A percentile compares a stretch with the other conserved stretches of the same genome.
These are phyloP conservation scores for Neurospora cerealis DNA, from an alignment of 495 filamentous ascomycete species.

Conservation along the genomic window DNA sequence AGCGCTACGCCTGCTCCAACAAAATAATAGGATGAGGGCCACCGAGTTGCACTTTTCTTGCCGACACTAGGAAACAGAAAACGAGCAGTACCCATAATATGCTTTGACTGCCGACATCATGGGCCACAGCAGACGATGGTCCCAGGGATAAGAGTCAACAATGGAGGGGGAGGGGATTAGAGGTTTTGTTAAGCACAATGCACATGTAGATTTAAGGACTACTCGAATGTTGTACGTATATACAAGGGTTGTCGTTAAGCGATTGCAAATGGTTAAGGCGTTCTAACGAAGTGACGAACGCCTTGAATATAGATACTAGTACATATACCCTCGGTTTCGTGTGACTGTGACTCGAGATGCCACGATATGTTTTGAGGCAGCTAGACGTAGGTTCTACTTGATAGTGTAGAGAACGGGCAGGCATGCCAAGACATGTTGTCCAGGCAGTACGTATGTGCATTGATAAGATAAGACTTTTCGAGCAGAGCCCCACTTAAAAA, in stretches of 20 bases:
- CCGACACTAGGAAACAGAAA: not conserved
- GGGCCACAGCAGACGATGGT: not conserved
- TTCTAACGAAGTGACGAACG: not conserved
- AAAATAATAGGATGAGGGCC: constrained; percentile 6
- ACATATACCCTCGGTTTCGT: not conserved
- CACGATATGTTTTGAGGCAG: not conserved
- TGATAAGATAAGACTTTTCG: constrained; percentile 16
- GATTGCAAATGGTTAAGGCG: not conserved
- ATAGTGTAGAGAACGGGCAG: not conserved
- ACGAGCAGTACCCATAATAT: not conserved
- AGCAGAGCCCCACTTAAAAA: constrained; percentile 13
- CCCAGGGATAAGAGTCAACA: not conserved
- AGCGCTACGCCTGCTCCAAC: constrained; percentile 27
- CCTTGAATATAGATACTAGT: not conserved
- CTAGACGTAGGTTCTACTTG: not conserved
- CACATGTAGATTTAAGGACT: not conserved
- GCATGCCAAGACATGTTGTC: not conserved
- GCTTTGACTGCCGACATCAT: not conserved
- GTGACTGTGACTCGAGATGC: not conserved
- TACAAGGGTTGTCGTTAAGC: not conserved
- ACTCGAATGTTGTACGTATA: not conserved
- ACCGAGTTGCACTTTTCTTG: not conserved
- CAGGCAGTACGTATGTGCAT: not conserved
- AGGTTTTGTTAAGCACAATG: not conserved
- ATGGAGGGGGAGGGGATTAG: not conserved